phyloP scores from a whole-genome alignment of 306 rosid species.

The Trifolium fragiferum region DNA sequence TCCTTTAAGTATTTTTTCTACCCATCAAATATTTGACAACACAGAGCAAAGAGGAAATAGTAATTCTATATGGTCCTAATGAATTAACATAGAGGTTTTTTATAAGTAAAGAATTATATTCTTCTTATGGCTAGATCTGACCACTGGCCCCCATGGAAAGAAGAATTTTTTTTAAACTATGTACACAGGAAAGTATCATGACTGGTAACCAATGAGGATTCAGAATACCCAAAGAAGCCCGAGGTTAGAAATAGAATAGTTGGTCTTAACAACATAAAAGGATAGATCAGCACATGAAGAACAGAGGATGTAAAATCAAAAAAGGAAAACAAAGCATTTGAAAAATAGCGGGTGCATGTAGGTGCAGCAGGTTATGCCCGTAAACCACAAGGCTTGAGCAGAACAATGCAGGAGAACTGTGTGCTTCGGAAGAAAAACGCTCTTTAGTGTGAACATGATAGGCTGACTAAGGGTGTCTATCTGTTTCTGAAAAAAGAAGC shows the following conservation, averaged over 20 bases:
- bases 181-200: neutral
- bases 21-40: constrained; percentile 1
- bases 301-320: constrained; percentile 10
- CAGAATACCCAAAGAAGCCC: neutral
- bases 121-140: constrained; percentile 18
- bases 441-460: neutral
- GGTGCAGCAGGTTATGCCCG: neutral
- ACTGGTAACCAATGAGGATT: neutral
- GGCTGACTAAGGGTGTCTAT: neutral
- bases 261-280: constrained; percentile 1
- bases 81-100: neutral
- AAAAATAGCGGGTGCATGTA: neutral
- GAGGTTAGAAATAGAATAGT: neutral
- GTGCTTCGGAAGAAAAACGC: neutral
- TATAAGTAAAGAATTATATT: neutral
- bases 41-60: constrained; percentile 6
- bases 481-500: neutral
- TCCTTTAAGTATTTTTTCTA: neutral
- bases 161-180: neutral
- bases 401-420: neutral
- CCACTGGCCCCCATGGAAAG: neutral
- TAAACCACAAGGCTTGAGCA: neutral
- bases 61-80: neutral
- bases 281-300: neutral
- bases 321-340: neutral